A percentile compares a stretch with the other conserved stretches of the same genome.
Evolutionary conservation across 495 filamentous ascomycete genomes (phyloP).

Genomic region (Aspergillus ostianus): DNA sequence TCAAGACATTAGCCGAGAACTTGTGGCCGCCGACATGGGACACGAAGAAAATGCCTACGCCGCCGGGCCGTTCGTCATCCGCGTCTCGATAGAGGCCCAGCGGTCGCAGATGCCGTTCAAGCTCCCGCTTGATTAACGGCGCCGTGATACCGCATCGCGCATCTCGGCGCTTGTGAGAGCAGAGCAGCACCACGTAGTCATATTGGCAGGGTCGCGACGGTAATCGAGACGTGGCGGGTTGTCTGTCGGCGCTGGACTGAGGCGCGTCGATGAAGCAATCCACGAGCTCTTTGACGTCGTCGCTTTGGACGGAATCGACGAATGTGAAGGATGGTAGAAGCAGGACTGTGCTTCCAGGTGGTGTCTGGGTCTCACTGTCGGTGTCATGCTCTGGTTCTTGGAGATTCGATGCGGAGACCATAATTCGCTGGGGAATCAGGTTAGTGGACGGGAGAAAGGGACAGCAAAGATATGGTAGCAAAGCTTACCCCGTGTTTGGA

Average conservation of each 20-base stretch:
- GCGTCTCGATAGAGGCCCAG: constrained; percentile 83
- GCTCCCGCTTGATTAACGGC: constrained; percentile 78
- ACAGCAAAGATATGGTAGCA: background rate
- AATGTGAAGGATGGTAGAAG: constrained; percentile 84
- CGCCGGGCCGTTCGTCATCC: constrained; percentile 79
- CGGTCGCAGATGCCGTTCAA: constrained; percentile 83
- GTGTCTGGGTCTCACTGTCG: constrained; percentile 34
- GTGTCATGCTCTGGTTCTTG: constrained; percentile 54
- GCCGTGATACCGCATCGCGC: constrained; percentile 92
- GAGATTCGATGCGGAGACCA: constrained; percentile 92
- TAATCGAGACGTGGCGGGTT: constrained; percentile 25
- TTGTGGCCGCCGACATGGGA: constrained; percentile 95
- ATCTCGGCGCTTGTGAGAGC: constrained; percentile 87
- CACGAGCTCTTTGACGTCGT: constrained; percentile 67
- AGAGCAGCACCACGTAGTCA: constrained; percentile 84
- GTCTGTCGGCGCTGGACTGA: constrained; percentile 34
- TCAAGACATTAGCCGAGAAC: constrained; percentile 84
- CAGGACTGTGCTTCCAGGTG: constrained; percentile 69
- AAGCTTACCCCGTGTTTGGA: constrained; percentile 70
- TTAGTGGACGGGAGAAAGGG: constrained; percentile 5
- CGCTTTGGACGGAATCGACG: constrained; percentile 74
- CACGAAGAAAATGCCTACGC: constrained; percentile 91
- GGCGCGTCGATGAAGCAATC: constrained; percentile 62
- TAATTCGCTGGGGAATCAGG: constrained; percentile 59
- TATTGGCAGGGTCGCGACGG: constrained; percentile 69